phyloP scores from a whole-genome alignment of 1,139 yeast species.

The Yamadazyma atlantica region DNA sequence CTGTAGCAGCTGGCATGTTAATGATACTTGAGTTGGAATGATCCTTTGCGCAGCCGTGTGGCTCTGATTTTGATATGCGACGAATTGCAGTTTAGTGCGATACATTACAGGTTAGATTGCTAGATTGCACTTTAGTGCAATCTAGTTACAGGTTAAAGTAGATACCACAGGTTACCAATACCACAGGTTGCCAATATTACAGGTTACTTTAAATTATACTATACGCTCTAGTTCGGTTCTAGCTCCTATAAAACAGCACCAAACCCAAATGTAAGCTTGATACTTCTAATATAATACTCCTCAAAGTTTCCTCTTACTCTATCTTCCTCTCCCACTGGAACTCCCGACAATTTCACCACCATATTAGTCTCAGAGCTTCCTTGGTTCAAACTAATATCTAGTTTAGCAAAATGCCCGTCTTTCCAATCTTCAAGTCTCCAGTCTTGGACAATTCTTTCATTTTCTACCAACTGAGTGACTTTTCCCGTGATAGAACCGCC shows the following conservation, averaged over 20 bases:
- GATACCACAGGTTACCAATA: too few relatives aligned
- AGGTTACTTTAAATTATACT: too few relatives aligned
- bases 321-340: constrained; percentile 97
- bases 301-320: constrained; percentile 82
- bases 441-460: constrained; percentile 60
- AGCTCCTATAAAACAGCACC: constrained; percentile 66
- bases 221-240: not conserved
- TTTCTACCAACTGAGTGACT: constrained; percentile 56
- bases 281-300: constrained; percentile 82
- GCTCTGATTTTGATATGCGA: constrained; percentile 1
- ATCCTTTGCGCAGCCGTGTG: constrained; percentile 1
- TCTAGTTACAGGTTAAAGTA: too few relatives aligned
- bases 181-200: too few relatives aligned
- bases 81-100: not conserved
- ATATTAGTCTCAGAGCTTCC: constrained; percentile 81
- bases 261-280: constrained; percentile 89
- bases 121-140: too few relatives aligned
- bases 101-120: not conserved
- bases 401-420: constrained; percentile 69
- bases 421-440: constrained; percentile 96
- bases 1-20: not conserved
- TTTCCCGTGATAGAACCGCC: constrained; percentile 88
- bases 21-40: too few relatives aligned
- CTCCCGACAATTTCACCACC: constrained; percentile 81
- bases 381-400: constrained; percentile 66